Base-by-base conservation (phyloP, 768 basidiomycete genomes). In the Lactarius sanguifluus region DNA sequence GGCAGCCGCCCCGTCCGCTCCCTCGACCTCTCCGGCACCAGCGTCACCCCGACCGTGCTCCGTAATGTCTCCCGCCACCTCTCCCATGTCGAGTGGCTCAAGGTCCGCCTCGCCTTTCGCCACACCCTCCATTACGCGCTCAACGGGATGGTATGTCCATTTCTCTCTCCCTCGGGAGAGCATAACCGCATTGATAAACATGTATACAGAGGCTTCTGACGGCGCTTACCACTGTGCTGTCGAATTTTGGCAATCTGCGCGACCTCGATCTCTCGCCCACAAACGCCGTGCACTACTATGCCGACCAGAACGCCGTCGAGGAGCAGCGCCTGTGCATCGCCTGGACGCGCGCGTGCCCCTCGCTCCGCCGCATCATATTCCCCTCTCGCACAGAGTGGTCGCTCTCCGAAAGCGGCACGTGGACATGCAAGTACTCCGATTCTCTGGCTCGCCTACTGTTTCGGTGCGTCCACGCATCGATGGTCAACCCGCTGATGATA, bases 41-140 rank as follows among this genome's bases (percentile, higher is more conserved):
- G 81, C 62, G 83, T 83, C 62, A 84, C 86, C 30, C 86, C 85
- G 38, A 74, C 79, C 63, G 79, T 86, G 50, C 77, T 88, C 61
- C 80, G 84, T 64, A 83, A 83, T 72, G 75, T 88, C 71, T 83
- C 86, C 56, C 77, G 75, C 20, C 78, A 82, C 73, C 78, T 88
- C 57, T 76, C 79, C 57, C 77, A 77, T 57, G 73, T 89, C 54
- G 81, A 85, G 72, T 77, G 74, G 50, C 78, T 88, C 71, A 81
- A 80, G 64, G 79, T 88, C 47, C 80, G 80, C 70, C 82, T 88
- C 55, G 86, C 87, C 23, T 77, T 89, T 40, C 78, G 87, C 43
- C 86, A 89, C 71, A 88, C 87, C 9, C 79, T 89, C 34, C 87
- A 88, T 70, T 85, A 83, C 71, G 79, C 86, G 28, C 79, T 87